Conservation (phyloP, 441 rosid genomes). For the Corymbia citriodora region DNA sequence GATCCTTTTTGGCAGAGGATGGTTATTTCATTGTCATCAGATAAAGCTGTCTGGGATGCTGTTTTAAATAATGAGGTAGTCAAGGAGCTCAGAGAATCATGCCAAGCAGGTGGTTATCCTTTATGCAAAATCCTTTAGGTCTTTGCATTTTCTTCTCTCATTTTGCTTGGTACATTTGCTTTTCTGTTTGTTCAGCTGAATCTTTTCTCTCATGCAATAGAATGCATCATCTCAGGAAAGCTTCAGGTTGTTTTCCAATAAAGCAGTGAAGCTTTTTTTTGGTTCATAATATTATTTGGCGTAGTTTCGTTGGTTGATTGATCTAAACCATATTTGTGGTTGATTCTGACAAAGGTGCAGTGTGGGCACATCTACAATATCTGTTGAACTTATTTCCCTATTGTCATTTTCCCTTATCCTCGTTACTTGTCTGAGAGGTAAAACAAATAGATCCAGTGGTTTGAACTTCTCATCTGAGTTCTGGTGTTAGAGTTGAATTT, state of each 20-base stretch:
- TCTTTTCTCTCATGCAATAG: neutral
- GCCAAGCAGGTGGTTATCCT: constrained; percentile 36
- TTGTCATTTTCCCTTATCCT: neutral
- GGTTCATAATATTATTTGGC: neutral
- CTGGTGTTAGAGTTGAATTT: neutral
- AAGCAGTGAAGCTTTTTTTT: neutral
- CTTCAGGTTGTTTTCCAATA: neutral
- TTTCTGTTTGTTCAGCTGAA: neutral
- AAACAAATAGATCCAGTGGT: neutral
- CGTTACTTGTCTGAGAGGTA: neutral
- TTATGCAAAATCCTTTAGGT: neutral
- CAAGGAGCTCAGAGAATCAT: constrained; percentile 53
- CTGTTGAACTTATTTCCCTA: neutral
- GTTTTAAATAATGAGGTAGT: constrained; percentile 77
- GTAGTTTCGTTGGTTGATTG: neutral
- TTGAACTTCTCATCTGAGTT: neutral
- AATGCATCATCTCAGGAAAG: neutral
- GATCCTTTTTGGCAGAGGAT: constrained; percentile 44
- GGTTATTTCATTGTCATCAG: constrained; percentile 82
- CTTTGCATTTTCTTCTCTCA: neutral
- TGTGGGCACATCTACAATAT: neutral
- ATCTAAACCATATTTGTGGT: neutral
- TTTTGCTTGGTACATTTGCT: neutral
- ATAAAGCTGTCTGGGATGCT: constrained; percentile 84
- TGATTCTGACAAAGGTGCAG: neutral